Evolutionary conservation across 108 stramenopile genomes (phyloP).

Genomic region (Fistulifera pelliculosa): DNA sequence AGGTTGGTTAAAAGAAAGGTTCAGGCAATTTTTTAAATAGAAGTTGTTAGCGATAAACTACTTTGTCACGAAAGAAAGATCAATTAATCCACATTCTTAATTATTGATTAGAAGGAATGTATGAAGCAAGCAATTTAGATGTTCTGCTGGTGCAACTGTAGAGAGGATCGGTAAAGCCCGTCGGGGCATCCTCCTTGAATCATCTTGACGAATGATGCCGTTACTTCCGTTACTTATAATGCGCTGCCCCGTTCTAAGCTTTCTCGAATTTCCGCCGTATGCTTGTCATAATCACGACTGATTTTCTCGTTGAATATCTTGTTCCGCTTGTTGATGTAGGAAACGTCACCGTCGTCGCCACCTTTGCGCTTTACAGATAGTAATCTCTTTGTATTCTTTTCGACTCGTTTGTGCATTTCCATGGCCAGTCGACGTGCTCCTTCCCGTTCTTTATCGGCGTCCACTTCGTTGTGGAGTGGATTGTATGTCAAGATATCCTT

Average conservation of each 20-base stretch:
- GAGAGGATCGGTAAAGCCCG: too few species aligned
- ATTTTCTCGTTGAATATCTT: conserved; percentile 87
- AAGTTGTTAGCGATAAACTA: too few species aligned
- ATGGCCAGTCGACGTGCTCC: conserved; percentile 67
- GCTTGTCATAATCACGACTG: conserved; percentile 67
- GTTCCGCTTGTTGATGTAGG: conserved; percentile 81
- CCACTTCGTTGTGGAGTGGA: conserved; percentile 28
- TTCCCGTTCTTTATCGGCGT: conserved; percentile 39
- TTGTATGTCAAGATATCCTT: conserved; percentile 39
- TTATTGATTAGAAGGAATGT: too few species aligned
- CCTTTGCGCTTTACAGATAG: conserved; percentile 48
- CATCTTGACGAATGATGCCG: too few species aligned
- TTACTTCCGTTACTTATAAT: conserved; percentile 44
- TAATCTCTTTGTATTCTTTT: conserved; percentile 34
- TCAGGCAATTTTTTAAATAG: too few species aligned
- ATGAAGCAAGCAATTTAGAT: too few species aligned
- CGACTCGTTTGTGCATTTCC: conserved; percentile 75
- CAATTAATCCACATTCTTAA: too few species aligned
- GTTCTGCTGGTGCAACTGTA: too few species aligned
- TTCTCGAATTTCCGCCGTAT: conserved; percentile 84
- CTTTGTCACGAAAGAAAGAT: too few species aligned
- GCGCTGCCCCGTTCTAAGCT: conserved; percentile 89
- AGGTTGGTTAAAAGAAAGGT: too few species aligned
- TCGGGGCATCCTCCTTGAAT: too few species aligned
- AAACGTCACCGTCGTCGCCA: conserved; percentile 70